phyloP scores from a whole-genome alignment of 1,284 basidiomycete species.

The Moesziomyces sp. region DNA sequence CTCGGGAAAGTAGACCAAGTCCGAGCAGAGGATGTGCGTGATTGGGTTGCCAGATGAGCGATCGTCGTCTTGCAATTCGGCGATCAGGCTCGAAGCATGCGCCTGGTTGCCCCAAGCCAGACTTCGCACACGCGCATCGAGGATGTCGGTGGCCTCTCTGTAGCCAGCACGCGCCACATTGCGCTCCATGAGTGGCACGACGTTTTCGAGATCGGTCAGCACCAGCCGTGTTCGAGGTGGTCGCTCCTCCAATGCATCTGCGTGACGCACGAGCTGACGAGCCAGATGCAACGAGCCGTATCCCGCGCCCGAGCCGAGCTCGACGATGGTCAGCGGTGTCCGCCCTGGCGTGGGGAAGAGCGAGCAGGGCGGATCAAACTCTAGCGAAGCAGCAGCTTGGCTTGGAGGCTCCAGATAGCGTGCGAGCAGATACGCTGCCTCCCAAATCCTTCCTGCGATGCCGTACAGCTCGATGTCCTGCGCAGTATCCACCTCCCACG shows the following conservation, averaged over 20 bases:
- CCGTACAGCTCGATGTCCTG: constrained; percentile 62
- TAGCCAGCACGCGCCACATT: constrained; percentile 46
- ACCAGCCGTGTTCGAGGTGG: constrained; percentile 25
- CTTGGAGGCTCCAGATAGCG: constrained; percentile 47
- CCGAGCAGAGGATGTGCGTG: constrained; percentile 64
- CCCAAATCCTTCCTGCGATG: constrained; percentile 66
- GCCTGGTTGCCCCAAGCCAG: constrained; percentile 59
- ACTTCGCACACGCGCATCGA: constrained; percentile 37
- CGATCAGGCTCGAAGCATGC: constrained; percentile 29
- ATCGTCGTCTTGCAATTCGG: constrained; percentile 5
- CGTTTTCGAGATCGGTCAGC: constrained; percentile 63
- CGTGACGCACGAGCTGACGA: constrained; percentile 29
- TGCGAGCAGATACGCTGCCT: constrained; percentile 59
- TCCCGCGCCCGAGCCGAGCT: constrained; percentile 64
- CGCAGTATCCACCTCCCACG: constrained; percentile 53
- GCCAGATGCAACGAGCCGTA: constrained; percentile 62
- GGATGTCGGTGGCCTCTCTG: constrained; percentile 5
- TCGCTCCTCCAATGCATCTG: background rate
- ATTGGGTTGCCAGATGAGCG: constrained; percentile 9
- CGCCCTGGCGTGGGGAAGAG: constrained; percentile 19
- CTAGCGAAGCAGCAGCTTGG: constrained; percentile 4
- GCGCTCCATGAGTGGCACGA: constrained; percentile 58
- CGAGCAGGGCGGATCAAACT: constrained; percentile 62
- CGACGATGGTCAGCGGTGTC: constrained; percentile 37
- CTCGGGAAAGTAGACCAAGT: constrained; percentile 66